Conservation (phyloP, 1,284 basidiomycete genomes). For the Somion occarium region DNA sequence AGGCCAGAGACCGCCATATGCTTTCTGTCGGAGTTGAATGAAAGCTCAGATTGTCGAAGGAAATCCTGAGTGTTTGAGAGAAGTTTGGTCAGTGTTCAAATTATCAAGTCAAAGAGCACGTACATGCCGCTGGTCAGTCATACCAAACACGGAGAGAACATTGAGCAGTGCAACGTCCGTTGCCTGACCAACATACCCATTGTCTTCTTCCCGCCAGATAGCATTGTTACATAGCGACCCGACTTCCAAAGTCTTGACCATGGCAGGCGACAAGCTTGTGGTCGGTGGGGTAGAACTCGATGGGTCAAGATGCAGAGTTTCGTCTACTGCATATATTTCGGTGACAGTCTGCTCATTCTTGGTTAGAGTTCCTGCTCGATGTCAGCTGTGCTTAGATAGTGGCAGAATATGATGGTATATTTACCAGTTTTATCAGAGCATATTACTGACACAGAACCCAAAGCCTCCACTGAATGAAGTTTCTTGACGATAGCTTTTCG, state of each 20-base stretch:
- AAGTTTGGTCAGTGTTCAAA: background rate
- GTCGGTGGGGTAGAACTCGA: conserved; percentile 26
- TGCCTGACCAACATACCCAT: conserved; percentile 80
- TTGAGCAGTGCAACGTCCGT: conserved; percentile 94
- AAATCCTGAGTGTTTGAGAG: conserved; percentile 45
- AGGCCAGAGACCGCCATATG: conserved; percentile 86
- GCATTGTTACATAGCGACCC: conserved; percentile 75
- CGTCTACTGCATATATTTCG: conserved; percentile 84
- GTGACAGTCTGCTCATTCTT: conserved; percentile 95
- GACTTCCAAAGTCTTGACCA: conserved; percentile 60
- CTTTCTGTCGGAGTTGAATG: conserved; percentile 92
- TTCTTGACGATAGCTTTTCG: conserved; percentile 97
- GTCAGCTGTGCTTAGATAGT: conserved; percentile 1
- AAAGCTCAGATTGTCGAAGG: conserved; percentile 71
- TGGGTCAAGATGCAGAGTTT: conserved; percentile 67
- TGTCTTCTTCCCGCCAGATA: conserved; percentile 62
- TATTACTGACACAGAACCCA: conserved; percentile 93
- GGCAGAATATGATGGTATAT: conserved; percentile 38
- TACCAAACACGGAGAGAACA: conserved; percentile 66
- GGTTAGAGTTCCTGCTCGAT: conserved; percentile 77
- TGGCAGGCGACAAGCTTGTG: conserved; percentile 42
- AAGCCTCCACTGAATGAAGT: conserved; percentile 89
- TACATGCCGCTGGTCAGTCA: conserved; percentile 70
- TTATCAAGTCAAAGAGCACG: conserved; percentile 19
- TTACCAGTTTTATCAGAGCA: conserved; percentile 89